Evolutionary conservation across 768 basidiomycete species (phyloP), one percentile per base, ranked within the genome.

Genomic region (Rhizopogon roseolus): DNA sequence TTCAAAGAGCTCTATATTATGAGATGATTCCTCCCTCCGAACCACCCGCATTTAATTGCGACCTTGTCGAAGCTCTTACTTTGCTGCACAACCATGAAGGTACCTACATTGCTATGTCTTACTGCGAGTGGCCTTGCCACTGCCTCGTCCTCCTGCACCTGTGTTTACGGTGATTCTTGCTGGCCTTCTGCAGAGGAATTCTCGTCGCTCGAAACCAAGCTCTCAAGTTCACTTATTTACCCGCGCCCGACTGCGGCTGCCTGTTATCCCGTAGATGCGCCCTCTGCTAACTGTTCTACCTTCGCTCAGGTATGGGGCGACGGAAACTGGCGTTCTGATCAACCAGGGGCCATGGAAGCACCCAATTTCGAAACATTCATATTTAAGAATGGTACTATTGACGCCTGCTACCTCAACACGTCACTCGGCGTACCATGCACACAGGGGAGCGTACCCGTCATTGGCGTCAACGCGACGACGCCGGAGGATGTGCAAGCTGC

Each of bases 311-410:
- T 66, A 17, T 68, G 64, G 53, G 0, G 16, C 2, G 61, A 78
- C 40, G 72, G 73, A 1, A 63, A 42, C 44, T 79, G 78, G 76
- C 72, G 76, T 1, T 53, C 78, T 1, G 62, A 69, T 22, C 68
- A 71, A 34, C 60, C 76, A 13, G 78, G 78, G 0, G 67, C 73
- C 2, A 68, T 76, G 67, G 68, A 78, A 48, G 17, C 41, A 4
- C 50, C 62, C 3, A 71, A 73, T 37, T 70, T 55, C 34, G 73
- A 68, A 59, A 68, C 61, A 36, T 73, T 60, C 52, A 57, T 64
- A 1, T 74, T 67, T n/a, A 56, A 40, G 17, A 79, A 78, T 59
- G 78, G 74, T 32, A 79, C 76, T 41, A 75, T 79, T 44, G 73
- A 73, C 56, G 73, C 49, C 16, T 66, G 58, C 29, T 66, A 60